Base-by-base conservation (phyloP, 2,329 filamentous ascomycete genomes). In the Talaromyces verruculosus region DNA sequence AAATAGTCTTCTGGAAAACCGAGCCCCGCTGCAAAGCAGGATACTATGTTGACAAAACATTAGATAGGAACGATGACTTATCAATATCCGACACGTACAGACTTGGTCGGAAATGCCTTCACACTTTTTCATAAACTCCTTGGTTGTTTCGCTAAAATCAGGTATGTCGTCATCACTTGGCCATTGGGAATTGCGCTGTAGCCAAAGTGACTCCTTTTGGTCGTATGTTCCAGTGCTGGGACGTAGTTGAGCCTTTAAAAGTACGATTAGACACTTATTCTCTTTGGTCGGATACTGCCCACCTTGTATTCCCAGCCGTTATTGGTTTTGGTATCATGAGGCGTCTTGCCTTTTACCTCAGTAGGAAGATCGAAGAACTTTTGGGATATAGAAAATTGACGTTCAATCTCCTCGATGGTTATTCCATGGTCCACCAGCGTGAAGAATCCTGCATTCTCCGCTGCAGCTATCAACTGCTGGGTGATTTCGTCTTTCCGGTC, bases 231-330 rank as follows among this genome's bases (percentile, higher is more conserved):
- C 59, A 8, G 59, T 61, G 13, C 59, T 61, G 15, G 41, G 59
- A 35, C 59, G 41, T 11, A 49, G 41, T 61, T 61, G 59, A 37
- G 59, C 59, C 59, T 61, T 45, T 11, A 19, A 49, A 7, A 15
- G 37, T 11, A 59, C 22, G 5, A 58, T 58, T 28, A 59, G 25
- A 13, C 22, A 8, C 5, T 17, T 30, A 15, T 28, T 41, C 25
- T 19, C 22, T 6, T 35, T 19, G 5, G 1, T 30, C 19, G 17
- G 17, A 28, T 10, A 37, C 15, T 22, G 10, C 41, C 2, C 30
- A 61, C 59, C 30, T 49, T 61, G 41, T 61, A 61, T 17, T 61
- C 59, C 59, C 59, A 61, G 59, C 41, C 59, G 15, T 61, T 61
- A 30, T 61, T 61, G 17, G 59, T 47, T 49, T 61, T 61, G 8